Conservation (phyloP, 345 rosid species). For the Anastatica hierochuntica region DNA sequence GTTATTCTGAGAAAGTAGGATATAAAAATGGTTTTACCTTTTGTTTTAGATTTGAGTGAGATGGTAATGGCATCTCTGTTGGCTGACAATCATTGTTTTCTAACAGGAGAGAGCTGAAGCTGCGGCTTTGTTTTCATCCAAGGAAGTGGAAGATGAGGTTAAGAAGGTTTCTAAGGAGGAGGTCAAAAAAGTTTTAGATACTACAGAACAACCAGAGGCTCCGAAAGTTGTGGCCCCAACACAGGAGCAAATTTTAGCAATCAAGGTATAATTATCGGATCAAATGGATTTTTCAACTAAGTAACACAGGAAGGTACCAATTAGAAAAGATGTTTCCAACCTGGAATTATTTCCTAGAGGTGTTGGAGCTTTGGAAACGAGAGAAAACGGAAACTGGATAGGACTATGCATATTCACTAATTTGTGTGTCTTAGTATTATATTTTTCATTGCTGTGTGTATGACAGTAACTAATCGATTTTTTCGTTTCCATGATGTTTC, state of each 20-base stretch:
- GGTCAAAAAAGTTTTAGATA: slow-evolving; percentile 43
- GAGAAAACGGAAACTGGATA: slow-evolving; percentile 2
- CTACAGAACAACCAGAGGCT: slow-evolving; percentile 41
- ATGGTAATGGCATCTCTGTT: no score
- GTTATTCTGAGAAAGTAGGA: no score
- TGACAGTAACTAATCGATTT: slow-evolving; percentile 9
- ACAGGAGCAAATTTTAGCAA: slow-evolving; percentile 78
- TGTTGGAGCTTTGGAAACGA: background rate
- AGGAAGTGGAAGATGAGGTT: slow-evolving; percentile 84
- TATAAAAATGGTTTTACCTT: no score
- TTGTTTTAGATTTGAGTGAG: no score
- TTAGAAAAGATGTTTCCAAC: background rate
- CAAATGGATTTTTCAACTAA: background rate
- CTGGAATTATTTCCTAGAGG: background rate
- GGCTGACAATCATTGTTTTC: background rate
- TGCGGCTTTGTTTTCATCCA: slow-evolving; percentile 62
- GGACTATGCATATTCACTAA: background rate
- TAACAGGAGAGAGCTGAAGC: slow-evolving; percentile 89
- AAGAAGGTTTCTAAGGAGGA: slow-evolving; percentile 61
- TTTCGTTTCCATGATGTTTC: slow-evolving; percentile 27
- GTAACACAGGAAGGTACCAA: background rate
- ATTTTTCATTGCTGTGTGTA: slow-evolving; percentile 1
- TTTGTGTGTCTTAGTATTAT: background rate
- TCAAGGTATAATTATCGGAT: slow-evolving; percentile 47
- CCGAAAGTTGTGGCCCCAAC: slow-evolving; percentile 88